A percentile compares a stretch with the other conserved stretches of the same genome.
phyloP scores from a whole-genome alignment of 2,329 filamentous ascomycete species.

The Thelonectria rubi region DNA sequence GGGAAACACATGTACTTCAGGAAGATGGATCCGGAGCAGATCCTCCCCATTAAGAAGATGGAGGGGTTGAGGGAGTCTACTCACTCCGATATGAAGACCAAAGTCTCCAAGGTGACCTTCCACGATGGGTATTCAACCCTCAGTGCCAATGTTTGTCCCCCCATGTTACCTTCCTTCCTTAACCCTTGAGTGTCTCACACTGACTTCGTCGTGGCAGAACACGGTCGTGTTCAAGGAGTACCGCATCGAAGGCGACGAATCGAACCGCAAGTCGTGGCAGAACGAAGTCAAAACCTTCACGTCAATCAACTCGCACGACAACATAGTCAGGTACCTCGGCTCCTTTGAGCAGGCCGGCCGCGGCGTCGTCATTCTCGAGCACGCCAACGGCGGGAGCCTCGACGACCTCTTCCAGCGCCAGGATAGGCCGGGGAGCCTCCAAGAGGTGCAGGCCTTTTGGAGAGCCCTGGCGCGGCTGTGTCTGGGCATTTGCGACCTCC shows the following conservation, averaged over 20 bases:
- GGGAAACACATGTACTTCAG: not conserved
- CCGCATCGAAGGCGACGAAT: slow-evolving; percentile 1
- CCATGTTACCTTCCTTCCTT: not conserved
- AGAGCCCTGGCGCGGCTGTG: slow-evolving; percentile 12
- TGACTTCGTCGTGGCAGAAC: slow-evolving; percentile 1
- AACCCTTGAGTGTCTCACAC: not conserved
- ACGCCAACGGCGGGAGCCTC: slow-evolving; percentile 20
- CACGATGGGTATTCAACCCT: slow-evolving; percentile 12
- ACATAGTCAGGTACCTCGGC: slow-evolving; percentile 26
- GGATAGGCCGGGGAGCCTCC: not conserved
- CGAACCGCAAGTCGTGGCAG: slow-evolving; percentile 11
- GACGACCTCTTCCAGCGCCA: slow-evolving; percentile 11
- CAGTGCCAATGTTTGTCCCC: not conserved
- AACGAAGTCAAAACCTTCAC: slow-evolving; percentile 16
- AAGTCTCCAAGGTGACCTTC: slow-evolving; percentile 10
- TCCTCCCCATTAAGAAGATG: slow-evolving; percentile 21
- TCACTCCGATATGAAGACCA: not conserved
- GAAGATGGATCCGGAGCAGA: slow-evolving; percentile 3
- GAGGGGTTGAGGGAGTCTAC: not conserved
- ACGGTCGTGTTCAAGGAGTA: slow-evolving; percentile 30
- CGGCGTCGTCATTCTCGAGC: slow-evolving; percentile 23
- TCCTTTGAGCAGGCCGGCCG: slow-evolving; percentile 24
- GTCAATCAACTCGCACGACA: slow-evolving; percentile 10
- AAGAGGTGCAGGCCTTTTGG: slow-evolving; percentile 16
- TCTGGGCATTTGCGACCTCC: slow-evolving; percentile 14